Conservation (phyloP, 768 basidiomycete species). For the Tubosaeta brunneosetosa region DNA sequence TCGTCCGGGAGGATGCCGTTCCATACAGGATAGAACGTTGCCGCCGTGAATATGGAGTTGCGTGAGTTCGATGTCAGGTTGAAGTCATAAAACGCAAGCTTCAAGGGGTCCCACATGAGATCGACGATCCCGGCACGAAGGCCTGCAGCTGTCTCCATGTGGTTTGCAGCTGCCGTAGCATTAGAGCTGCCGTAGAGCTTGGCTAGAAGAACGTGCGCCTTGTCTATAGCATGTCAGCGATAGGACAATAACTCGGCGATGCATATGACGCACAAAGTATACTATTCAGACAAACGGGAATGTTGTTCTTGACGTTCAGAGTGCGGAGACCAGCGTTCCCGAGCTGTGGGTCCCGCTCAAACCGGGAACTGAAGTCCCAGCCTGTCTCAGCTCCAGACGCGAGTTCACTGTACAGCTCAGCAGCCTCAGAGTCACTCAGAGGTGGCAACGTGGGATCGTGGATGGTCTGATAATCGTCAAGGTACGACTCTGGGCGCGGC, state of each 20-base stretch:
- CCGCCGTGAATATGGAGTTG: slow-evolving; percentile 63
- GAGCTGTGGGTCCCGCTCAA: slow-evolving; percentile 31
- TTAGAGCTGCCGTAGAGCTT: slow-evolving; percentile 51
- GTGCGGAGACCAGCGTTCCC: slow-evolving; percentile 57
- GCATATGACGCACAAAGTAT: slow-evolving; percentile 61
- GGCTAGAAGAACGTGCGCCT: slow-evolving; percentile 57
- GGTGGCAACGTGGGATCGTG: slow-evolving; percentile 57
- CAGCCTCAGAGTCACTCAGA: slow-evolving; percentile 55
- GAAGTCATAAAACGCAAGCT: slow-evolving; percentile 91
- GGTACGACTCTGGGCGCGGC: slow-evolving; percentile 83
- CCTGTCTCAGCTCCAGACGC: slow-evolving; percentile 87
- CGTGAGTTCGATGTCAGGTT: slow-evolving; percentile 66
- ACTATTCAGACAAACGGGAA: slow-evolving; percentile 79
- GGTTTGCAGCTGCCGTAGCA: slow-evolving; percentile 39
- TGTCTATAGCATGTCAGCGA: slow-evolving; percentile 41
- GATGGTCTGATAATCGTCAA: slow-evolving; percentile 75
- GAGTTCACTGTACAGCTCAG: slow-evolving; percentile 74
- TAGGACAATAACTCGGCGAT: neutral
- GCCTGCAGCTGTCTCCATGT: slow-evolving; percentile 50
- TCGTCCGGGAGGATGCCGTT: slow-evolving; percentile 77
- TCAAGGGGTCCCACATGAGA: slow-evolving; percentile 76
- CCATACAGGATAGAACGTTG: slow-evolving; percentile 85
- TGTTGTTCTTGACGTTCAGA: slow-evolving; percentile 62
- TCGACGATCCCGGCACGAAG: slow-evolving; percentile 75
- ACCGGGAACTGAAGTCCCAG: slow-evolving; percentile 42